Conservation (phyloP, 1,139 yeast genomes). For the Suzukiozyma palmioleophila region DNA sequence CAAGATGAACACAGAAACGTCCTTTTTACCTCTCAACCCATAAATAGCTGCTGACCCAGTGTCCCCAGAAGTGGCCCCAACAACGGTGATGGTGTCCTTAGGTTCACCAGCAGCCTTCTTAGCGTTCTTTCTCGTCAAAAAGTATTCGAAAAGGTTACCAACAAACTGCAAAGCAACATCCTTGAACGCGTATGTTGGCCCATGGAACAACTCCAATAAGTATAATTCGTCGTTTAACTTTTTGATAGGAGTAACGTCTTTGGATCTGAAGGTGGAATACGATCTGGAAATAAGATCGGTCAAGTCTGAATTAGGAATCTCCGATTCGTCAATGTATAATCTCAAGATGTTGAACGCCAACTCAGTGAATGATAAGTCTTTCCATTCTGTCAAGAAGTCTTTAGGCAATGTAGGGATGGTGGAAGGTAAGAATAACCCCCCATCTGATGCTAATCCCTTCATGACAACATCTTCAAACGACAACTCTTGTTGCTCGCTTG, state of each 20-base stretch:
- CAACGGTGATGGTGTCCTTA: conserved; percentile 85
- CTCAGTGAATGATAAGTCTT: conserved; percentile 70
- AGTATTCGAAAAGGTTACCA: conserved; percentile 92
- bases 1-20: conserved; percentile 90
- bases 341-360: conserved; percentile 85
- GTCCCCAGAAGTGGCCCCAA: conserved; percentile 98
- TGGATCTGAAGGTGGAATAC: conserved; percentile 84
- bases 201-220: conserved; percentile 90
- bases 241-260: conserved; percentile 79
- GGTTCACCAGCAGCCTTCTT: conserved; percentile 53
- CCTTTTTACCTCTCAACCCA: conserved; percentile 94
- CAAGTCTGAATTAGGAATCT: conserved; percentile 71
- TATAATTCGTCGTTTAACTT: conserved; percentile 59
- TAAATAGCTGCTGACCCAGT: conserved; percentile 99
- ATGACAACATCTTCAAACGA: conserved; percentile 91
- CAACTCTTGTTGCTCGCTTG: conserved; percentile 47
- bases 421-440: conserved; percentile 90
- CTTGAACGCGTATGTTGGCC: conserved; percentile 98
- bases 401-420: conserved; percentile 65
- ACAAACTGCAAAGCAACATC: conserved; percentile 98
- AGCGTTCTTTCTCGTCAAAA: conserved; percentile 71
- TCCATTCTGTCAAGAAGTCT: conserved; percentile 64
- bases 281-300: conserved; percentile 59
- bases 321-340: conserved; percentile 62
- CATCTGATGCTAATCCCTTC: conserved; percentile 93